Evolutionary conservation across 192 early-diverging fungal species (phyloP), one percentile per base, ranked within the genome.

Genomic region (Kappamyces sp.): DNA sequence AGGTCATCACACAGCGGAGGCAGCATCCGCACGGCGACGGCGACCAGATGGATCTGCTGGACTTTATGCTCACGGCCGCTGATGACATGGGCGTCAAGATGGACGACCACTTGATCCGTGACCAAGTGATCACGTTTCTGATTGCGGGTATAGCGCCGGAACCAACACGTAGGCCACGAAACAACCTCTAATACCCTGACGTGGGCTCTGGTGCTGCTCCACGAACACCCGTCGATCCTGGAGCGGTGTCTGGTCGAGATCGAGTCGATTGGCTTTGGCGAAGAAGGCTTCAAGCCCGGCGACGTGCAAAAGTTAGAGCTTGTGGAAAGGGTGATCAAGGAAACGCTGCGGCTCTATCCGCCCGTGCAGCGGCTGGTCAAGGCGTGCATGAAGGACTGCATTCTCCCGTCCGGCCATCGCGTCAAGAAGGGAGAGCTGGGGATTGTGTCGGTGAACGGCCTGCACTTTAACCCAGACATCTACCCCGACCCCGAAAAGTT

Each of bases 71-170:
- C 52, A 78, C 63, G 45, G 73, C 75, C n/a, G 51, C 60, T 4
- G 69, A 68, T 11, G 54, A 76, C 15, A 59, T 62, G 5, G 54
- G 68, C 14, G 51, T 57, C 37, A 46, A 57, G 8, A 60, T 68
- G 55, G 32, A 47, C 2, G 76, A 82, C 42, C 58, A 61, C 12
- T 61, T 79, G 33, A 84, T 84, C 42, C 73, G 77, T 47, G 82
- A 84, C 65, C 77, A 84, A 60, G 77, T 84, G 15, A 70, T 82
- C 49, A 82, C 79, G 3, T 80, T 84, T 49, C 55, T 82, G 60
- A 81, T 84, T 60, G 82, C 82, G 15, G 82, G 68, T 37, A 22
- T 22, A 22, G 22, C 22, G 22, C 22, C 22, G 22, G 22, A 22
- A 22, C 22, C 22, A 22, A 22, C 22, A 22, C 22, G 0, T 22